Evolutionary conservation across 176 grass and related monocot species (phyloP), one percentile per base, ranked within the genome.

Genomic region (Miscanthus lutarioriparius): DNA sequence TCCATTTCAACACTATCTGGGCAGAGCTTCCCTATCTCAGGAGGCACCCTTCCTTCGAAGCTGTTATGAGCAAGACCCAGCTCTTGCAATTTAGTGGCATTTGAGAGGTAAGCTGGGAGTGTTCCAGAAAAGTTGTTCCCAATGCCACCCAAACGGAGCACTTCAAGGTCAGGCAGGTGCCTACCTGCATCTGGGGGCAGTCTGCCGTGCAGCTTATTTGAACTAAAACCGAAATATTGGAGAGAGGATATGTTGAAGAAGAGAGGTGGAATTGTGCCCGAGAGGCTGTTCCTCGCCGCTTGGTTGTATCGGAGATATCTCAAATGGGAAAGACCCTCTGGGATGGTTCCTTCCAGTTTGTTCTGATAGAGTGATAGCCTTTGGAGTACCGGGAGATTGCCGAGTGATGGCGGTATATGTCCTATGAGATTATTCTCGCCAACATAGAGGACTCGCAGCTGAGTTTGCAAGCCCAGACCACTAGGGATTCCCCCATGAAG

Each of bases 201-300:
- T 5, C 49, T 49, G 26, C 82, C 70, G 19, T 81, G 67, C 53
- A 89, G 15, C 15, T 30, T 85, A 53, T 89, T 89, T 3, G 77
- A 76, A 2, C 27, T 6, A 1, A 85, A 20, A 2, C 73, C 40
- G 8, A 89, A n/a, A 32, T 10, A 33, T 3, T 11, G 20, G 38
- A 89, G 71, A 15, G 77, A 69, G 0, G 77, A 85, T 35, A 77
- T 80, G 64, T 89, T 89, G 49, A 84, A 85, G 68, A 89, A 76
- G 0, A 36, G 37, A 0, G 78, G 77, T 13, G 78, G 77, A 47
- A 89, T 72, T 25, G 22, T 70, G 6, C 83, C 83, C 0, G 76
- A 76, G 33, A 89, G 64, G 39, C 33, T 89, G 25, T 89, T 89
- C 14, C 26, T 76, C 4, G 2, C 28, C 5, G 68, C 22, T 26